These are phyloP conservation scores for Cryptomeria japonica DNA, from an alignment of 75 land plant species.

Conservation along the genomic window DNA sequence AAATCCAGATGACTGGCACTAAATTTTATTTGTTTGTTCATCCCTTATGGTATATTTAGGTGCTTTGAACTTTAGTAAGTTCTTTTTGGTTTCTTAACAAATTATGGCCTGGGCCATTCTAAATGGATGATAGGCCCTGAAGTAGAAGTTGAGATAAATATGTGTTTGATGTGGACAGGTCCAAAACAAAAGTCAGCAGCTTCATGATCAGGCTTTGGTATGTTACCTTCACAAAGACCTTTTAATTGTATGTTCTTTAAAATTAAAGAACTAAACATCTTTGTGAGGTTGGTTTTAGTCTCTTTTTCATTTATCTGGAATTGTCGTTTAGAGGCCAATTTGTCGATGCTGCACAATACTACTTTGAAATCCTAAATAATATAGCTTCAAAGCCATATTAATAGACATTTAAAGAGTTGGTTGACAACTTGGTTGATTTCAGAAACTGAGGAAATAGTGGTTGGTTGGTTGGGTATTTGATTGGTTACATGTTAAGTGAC, in stretches of 20 bases:
- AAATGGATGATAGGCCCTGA: background rate
- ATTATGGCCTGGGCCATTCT: background rate
- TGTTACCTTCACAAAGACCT: background rate
- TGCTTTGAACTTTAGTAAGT: background rate
- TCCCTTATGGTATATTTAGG: background rate
- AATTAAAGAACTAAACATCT: background rate
- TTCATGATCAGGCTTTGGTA: conserved; percentile 85
- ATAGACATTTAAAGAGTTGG: background rate
- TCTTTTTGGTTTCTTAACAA: background rate
- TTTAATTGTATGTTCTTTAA: background rate
- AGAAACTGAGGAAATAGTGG: background rate
- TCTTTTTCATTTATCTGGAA: background rate
- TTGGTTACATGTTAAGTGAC: too few species aligned
- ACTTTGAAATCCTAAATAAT: background rate
- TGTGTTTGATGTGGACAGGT: conserved; percentile 47
- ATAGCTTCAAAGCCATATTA: conserved; percentile 12
- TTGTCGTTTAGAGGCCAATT: background rate
- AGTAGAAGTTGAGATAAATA: background rate
- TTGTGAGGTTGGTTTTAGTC: background rate
- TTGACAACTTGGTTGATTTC: background rate
- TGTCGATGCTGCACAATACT: background rate
- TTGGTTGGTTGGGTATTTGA: background rate
- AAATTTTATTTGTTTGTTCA: background rate
- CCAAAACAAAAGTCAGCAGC: conserved; percentile 77
- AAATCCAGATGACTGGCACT: background rate